Evolutionary conservation across 352 stramenopile genomes (phyloP).

Genomic region (Phytopythium cucurbitacearum): DNA sequence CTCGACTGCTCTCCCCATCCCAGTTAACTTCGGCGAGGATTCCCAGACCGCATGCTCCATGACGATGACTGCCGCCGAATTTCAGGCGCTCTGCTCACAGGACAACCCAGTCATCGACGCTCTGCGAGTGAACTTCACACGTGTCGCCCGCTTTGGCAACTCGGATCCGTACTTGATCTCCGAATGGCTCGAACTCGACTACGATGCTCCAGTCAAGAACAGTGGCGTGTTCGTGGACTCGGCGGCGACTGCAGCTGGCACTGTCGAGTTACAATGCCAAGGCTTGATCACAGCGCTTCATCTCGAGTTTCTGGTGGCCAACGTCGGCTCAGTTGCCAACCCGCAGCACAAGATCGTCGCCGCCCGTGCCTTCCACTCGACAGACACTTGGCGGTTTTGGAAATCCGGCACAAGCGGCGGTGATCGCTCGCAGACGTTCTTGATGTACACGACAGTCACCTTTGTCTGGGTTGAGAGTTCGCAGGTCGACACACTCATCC

Average conservation of each 20-base stretch:
- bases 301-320: constrained; percentile 38
- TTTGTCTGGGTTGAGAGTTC: constrained; percentile 20
- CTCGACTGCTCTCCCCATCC: neutral
- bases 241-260: constrained; percentile 5
- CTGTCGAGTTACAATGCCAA: constrained; percentile 22
- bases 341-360: constrained; percentile 44
- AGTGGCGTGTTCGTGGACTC: constrained; percentile 14
- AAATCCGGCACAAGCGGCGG: constrained; percentile 2
- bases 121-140: constrained; percentile 35
- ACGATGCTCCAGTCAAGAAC: constrained; percentile 21
- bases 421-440: constrained; percentile 15
- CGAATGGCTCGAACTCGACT: constrained; percentile 39
- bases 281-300: constrained; percentile 22
- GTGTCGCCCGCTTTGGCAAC: constrained; percentile 37
- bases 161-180: constrained; percentile 26
- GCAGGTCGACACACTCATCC: constrained; percentile 25
- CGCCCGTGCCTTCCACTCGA: constrained; percentile 23
- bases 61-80: constrained; percentile 16
- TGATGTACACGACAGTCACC: constrained; percentile 27
- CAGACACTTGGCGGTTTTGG: constrained; percentile 35
- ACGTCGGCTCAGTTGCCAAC: constrained; percentile 18
- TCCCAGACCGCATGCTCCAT: constrained; percentile 27
- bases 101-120: constrained; percentile 8
- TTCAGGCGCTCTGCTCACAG: constrained; percentile 23
- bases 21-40: constrained; percentile 36